Conservation (phyloP, 2,329 filamentous ascomycete species). For the Fusarium floridanum region DNA sequence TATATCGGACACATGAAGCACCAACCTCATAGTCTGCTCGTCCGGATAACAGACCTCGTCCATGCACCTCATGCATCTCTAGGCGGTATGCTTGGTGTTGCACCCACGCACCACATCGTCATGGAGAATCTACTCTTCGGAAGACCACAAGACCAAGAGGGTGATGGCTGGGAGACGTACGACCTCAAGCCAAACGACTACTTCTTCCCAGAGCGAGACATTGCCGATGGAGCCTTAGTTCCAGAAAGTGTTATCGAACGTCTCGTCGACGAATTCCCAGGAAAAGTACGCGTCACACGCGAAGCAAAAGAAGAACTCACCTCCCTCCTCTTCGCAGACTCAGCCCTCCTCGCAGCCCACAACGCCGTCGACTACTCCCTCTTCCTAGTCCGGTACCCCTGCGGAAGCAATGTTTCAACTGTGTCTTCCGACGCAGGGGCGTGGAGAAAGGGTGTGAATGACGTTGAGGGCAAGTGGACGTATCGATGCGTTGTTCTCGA, state of each 20-base stretch:
- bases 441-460: slow-evolving; percentile 74
- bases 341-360: slow-evolving; percentile 69
- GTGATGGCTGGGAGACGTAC: slow-evolving; percentile 73
- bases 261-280: slow-evolving; percentile 76
- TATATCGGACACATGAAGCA: slow-evolving; percentile 74
- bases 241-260: slow-evolving; percentile 74
- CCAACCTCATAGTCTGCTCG: slow-evolving; percentile 72
- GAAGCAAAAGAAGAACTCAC: slow-evolving; percentile 69
- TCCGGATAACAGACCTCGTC: slow-evolving; percentile 79
- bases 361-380: slow-evolving; percentile 83
- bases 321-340: slow-evolving; percentile 70
- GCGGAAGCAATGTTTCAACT: background rate
- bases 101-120: slow-evolving; percentile 79
- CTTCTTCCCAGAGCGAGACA: slow-evolving; percentile 81
- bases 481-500: slow-evolving; percentile 78
- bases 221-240: slow-evolving; percentile 73
- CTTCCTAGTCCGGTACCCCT: slow-evolving; percentile 70
- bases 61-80: slow-evolving; percentile 67
- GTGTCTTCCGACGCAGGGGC: slow-evolving; percentile 39
- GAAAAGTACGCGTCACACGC: slow-evolving; percentile 70
- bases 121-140: slow-evolving; percentile 83
- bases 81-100: slow-evolving; percentile 69
- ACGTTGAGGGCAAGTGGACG: slow-evolving; percentile 73
- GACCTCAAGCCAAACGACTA: slow-evolving; percentile 81
- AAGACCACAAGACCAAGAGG: slow-evolving; percentile 58